Percentiles rank a stretch among this genome's conserved stretches.
Evolutionary conservation across 371 early-diverging fungal species (phyloP).

Genomic region (Dichotomocladium elegans): DNA sequence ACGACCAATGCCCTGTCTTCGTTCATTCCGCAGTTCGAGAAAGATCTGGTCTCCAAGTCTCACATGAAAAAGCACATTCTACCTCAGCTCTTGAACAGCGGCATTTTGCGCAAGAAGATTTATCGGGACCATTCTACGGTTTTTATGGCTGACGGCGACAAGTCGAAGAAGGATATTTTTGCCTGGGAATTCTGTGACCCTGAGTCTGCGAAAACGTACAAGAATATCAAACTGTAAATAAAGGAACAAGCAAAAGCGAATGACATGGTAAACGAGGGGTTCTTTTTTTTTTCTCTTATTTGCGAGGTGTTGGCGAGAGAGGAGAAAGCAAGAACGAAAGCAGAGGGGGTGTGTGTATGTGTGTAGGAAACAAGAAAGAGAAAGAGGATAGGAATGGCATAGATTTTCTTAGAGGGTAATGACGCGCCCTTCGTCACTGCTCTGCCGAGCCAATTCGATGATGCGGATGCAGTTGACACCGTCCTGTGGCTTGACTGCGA

Average conservation of each 20-base stretch:
- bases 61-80: constrained; percentile 34
- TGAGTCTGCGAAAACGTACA: constrained; percentile 12
- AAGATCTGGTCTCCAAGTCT: constrained; percentile 25
- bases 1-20: constrained; percentile 21
- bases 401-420: too few relatives aligned
- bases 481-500: constrained; percentile 65
- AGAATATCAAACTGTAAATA: constrained; percentile 6
- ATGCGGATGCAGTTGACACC: constrained; percentile 65
- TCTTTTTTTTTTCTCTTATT: too few relatives aligned
- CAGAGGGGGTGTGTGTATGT: too few relatives aligned
- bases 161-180: constrained; percentile 14
- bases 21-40: constrained; percentile 17
- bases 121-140: constrained; percentile 10
- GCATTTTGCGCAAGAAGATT: constrained; percentile 21
- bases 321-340: too few relatives aligned
- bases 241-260: too few relatives aligned
- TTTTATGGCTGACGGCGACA: constrained; percentile 2
- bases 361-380: too few relatives aligned
- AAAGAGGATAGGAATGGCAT: too few relatives aligned
- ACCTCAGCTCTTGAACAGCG: constrained; percentile 18
- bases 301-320: too few relatives aligned
- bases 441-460: constrained; percentile 69
- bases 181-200: constrained; percentile 21
- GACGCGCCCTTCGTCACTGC: constrained; percentile 47
- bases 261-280: too few relatives aligned